A percentile compares a stretch with the other conserved stretches of the same genome.
These are phyloP conservation scores for Boeremia exigua DNA, from an alignment of 2,329 filamentous ascomycete species.

Conservation along the genomic window DNA sequence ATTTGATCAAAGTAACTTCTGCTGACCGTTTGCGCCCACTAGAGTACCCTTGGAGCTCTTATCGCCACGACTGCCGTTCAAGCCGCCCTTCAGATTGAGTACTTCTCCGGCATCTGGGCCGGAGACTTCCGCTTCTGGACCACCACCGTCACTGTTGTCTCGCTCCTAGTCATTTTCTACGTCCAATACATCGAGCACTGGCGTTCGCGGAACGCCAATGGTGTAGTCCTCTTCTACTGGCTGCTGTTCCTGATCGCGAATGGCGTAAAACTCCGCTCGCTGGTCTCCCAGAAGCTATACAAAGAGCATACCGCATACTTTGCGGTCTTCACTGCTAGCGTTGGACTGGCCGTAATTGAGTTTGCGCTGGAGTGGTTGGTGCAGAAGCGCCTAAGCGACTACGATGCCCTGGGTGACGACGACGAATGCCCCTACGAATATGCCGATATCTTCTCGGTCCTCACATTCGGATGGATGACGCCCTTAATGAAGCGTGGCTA, in stretches of 20 bases:
- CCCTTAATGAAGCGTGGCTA: constrained; percentile 97
- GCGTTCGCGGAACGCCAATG: constrained; percentile 82
- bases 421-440: constrained; percentile 84
- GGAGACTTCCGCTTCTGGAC: constrained; percentile 88
- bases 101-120: constrained; percentile 72
- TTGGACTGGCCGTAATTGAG: constrained; percentile 72
- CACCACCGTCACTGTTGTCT: constrained; percentile 72
- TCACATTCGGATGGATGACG: constrained; percentile 99
- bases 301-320: constrained; percentile 74
- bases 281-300: constrained; percentile 79
- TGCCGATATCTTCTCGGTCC: constrained; percentile 87
- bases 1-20: background rate
- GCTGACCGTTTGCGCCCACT: constrained; percentile 12
- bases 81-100: constrained; percentile 75
- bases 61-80: constrained; percentile 73
- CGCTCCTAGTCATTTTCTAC: constrained; percentile 74
- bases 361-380: constrained; percentile 86
- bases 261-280: constrained; percentile 82
- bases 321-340: constrained; percentile 72
- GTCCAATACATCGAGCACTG: constrained; percentile 89
- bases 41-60: constrained; percentile 71
- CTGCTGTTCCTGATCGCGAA: constrained; percentile 80
- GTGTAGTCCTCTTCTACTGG: constrained; percentile 91
- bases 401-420: constrained; percentile 70
- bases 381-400: constrained; percentile 75